These are phyloP conservation scores for Bjerkandera adusta DNA, from an alignment of 1,284 basidiomycete genomes.

Conservation along the genomic window DNA sequence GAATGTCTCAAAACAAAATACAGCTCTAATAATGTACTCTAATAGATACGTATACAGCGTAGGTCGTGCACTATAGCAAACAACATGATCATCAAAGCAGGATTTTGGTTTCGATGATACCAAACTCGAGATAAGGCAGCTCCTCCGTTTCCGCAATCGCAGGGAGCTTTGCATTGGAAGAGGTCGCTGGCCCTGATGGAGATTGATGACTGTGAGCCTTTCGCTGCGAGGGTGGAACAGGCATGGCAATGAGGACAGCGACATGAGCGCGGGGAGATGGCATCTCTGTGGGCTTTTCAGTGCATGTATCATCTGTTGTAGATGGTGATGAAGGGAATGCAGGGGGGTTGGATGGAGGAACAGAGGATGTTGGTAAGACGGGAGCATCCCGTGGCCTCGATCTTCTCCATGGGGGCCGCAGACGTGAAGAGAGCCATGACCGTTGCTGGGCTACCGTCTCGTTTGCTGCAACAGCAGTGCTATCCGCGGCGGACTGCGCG, in stretches of 20 bases:
- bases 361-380: not conserved
- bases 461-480: no score
- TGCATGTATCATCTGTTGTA: no score
- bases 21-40: no score
- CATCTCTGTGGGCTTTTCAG: not conserved
- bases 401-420: not conserved
- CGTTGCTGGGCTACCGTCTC: no score
- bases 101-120: constrained; percentile 2
- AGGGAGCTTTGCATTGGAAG: no score
- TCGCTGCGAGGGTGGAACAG: not conserved
- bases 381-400: not conserved
- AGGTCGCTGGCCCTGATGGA: not conserved
- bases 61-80: no score
- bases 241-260: constrained; percentile 4
- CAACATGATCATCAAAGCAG: no score
- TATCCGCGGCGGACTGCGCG: no score
- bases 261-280: not conserved
- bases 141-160: no score
- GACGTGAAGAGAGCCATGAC: not conserved
- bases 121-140: constrained; percentile 4
- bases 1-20: no score
- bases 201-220: not conserved
- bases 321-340: not conserved
- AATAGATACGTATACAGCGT: no score
- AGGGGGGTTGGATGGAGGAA: not conserved